These are phyloP conservation scores for Solanum dulcamara DNA, from an alignment of 257 asterid species.

Conservation along the genomic window DNA sequence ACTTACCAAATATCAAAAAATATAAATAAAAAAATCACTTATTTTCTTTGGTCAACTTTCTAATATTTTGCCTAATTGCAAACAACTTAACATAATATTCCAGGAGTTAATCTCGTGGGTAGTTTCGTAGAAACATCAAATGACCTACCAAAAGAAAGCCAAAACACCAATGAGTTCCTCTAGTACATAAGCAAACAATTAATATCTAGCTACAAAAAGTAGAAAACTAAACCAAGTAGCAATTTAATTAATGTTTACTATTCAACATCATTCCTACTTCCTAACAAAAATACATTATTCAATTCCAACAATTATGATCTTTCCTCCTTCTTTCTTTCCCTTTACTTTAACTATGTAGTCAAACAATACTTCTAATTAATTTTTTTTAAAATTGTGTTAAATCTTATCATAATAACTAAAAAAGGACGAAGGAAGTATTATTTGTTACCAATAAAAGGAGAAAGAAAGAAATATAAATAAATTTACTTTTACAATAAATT, in stretches of 20 bases:
- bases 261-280: not conserved
- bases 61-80: not conserved
- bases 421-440: too few species aligned
- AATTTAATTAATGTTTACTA: not conserved
- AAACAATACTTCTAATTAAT: too few species aligned
- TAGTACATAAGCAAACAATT: not conserved
- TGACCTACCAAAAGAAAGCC: not conserved
- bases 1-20: too few species aligned
- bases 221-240: not conserved
- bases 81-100: not conserved
- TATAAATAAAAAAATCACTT: too few species aligned
- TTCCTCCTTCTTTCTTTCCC: not conserved
- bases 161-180: not conserved
- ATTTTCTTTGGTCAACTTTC: too few species aligned
- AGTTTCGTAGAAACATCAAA: not conserved
- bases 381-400: too few species aligned
- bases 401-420: too few species aligned
- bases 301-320: not conserved
- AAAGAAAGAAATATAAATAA: not conserved
- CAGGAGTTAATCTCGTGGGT: not conserved
- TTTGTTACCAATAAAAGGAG: not conserved
- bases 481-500: too few species aligned
- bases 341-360: too few species aligned
- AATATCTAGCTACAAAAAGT: not conserved
- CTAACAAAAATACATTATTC: not conserved